phyloP scores from a whole-genome alignment of 306 rosid genomes.

The Pterocarpus macrocarpus region DNA sequence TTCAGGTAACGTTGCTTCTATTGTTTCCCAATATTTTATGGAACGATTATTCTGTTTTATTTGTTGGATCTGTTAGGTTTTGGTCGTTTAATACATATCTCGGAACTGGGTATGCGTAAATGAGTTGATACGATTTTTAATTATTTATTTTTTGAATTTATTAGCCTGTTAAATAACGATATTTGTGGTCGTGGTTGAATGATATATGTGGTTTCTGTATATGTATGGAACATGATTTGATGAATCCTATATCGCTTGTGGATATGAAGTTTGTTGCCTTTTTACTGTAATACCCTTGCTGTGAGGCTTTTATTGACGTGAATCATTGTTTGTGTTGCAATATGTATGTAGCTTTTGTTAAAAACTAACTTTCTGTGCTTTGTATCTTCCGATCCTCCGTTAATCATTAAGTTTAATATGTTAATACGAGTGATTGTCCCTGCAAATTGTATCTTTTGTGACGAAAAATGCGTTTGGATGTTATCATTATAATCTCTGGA shows the following conservation, averaged over 20 bases:
- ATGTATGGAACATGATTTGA: background rate
- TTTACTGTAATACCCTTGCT: background rate
- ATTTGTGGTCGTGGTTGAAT: background rate
- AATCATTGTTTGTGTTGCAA: too few species aligned
- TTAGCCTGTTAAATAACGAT: background rate
- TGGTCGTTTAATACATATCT: background rate
- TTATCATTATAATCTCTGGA: background rate
- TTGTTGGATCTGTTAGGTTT: conserved; percentile 24
- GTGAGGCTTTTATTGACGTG: too few species aligned
- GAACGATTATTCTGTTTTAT: background rate
- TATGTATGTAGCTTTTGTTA: background rate
- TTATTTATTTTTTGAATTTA: background rate
- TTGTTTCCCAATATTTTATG: background rate
- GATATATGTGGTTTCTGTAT: background rate
- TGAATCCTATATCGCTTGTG: background rate
- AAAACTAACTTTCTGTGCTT: background rate
- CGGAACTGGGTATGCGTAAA: background rate
- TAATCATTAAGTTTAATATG: background rate
- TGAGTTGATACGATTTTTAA: background rate
- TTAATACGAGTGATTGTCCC: background rate
- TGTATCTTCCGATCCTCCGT: background rate
- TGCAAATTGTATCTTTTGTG: background rate
- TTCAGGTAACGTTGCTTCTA: conserved; percentile 28
- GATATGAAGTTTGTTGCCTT: background rate
- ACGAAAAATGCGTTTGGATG: background rate